Evolutionary conservation across 768 basidiomycete species (phyloP), one percentile per base, ranked within the genome.

Genomic region (Macrolepiota dolichaula): DNA sequence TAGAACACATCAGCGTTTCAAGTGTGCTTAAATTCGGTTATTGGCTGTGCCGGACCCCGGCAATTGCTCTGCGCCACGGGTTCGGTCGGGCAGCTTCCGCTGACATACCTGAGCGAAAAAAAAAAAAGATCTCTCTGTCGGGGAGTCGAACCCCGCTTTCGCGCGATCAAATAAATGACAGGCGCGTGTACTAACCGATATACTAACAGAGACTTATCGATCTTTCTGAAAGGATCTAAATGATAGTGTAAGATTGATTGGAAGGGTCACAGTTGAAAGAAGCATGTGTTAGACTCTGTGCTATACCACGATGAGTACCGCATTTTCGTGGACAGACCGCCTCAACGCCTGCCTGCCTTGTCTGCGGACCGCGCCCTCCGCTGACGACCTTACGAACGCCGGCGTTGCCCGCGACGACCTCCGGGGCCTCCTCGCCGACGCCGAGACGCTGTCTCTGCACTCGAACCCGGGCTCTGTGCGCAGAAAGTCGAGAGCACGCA

Each of bases 371-470:
- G 2, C 65, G 62, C 24, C 70, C 44, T 68, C 70, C 3, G 61
- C 65, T 40, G 66, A 71, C 52, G 70, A 70, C 27, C 66, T 71
- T 38, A 32, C 53, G 1, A 56, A 50, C 22, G 37, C 69, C 17
- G 67, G 70, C 13, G 67, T 68, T 36, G 76, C 38, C 71, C 71
- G 74, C 1, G 75, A 68, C 68, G 74, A 76, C 66, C 71, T 79
- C 11, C 69, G 77, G 65, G 79, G 76, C 13, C 72, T 76, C 37
- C 74, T 73, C 59, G 72, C 69, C 7, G 88, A 90, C 55, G 84
- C 78, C 6, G 85, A 87, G 67, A 79, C 80, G 22, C 78, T 89
- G 54, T 89, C 87, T 1, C 68, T 89, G 42, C 87, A 90, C 70
- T 87, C 89, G 6, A 85, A 87, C 66, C 71, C 84, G 4, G 84